Base-by-base conservation (phyloP, 257 asterid species). In the Pogostemon cablin region DNA sequence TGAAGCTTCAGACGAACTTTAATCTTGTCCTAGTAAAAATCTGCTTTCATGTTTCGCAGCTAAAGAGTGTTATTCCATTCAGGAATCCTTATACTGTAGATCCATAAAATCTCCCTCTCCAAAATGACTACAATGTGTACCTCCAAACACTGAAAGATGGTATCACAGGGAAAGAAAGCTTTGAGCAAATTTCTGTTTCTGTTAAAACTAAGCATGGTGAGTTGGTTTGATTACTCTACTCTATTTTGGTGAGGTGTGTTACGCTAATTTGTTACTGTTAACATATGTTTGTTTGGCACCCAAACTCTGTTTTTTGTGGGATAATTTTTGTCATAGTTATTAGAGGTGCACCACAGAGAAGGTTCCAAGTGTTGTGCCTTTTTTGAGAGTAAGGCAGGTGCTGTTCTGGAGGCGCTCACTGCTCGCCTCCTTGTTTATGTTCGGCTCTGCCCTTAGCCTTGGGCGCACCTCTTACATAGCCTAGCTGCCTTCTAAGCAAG, bases 101-200 rank as follows among this genome's bases (percentile, higher is more conserved):
- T 84, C 99, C 97, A 11, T 86, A 88, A 79, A 91, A 87, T 75
- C 97, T 95, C 63, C 99, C 97, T 41, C 85, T 92, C 6, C 96
- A 89, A 67, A 93, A 87, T 67, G 99, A 93, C 84, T 91, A 93
- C 78, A 68, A 85, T 57, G 86, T 77, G 48, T 91, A 82, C 82
- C 89, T 93, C 86, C 72, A 79, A 80, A 82, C 78, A 42, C 80
- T 91, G 74, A 90, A 89, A 86, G 95, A 86, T 56, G 97, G 96
- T 25, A 75, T 93, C 69, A 91, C 99, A 7, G 99, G 97, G 75
- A 93, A 93, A 85, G 96, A 93, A 75, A 85, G 89, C 87, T 82
- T 93, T 67, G 96, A 85, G 76, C 81, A 84, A 79, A 79, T 84
- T 37, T 83, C 92, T 2, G 87, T 82, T 75, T 79, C 96, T 6